These are phyloP conservation scores for Cornus controversa DNA, from an alignment of 148 eudicot genomes.

Conservation along the genomic window DNA sequence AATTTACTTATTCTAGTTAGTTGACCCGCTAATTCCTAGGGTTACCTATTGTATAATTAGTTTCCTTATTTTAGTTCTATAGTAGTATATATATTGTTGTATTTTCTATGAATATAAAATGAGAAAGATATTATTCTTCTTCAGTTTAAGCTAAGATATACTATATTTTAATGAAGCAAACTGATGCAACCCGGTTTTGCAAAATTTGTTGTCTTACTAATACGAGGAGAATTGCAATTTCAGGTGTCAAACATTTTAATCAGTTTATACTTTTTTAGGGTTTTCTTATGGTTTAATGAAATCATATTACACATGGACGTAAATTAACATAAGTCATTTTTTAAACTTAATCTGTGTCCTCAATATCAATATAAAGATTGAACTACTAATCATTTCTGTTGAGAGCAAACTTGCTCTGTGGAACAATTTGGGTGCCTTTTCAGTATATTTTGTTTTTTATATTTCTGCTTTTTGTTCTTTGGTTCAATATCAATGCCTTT, in stretches of 20 bases:
- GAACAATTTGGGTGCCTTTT: neutral
- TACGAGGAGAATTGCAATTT: neutral
- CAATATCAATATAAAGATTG: neutral
- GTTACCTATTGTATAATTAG: no score
- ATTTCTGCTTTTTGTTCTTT: neutral
- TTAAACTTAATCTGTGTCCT: neutral
- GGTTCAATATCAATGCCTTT: conserved; percentile 10
- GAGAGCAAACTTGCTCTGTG: neutral
- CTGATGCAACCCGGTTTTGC: neutral
- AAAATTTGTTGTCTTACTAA: neutral
- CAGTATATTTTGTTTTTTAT: neutral
- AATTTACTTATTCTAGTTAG: no score
- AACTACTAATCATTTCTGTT: neutral
- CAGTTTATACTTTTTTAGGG: neutral
- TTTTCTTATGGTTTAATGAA: neutral
- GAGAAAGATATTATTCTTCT: no score
- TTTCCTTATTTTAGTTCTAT: no score
- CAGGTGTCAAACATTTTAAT: neutral
- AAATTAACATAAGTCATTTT: neutral
- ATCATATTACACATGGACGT: neutral
- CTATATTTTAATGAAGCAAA: neutral
- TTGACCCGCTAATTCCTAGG: no score
- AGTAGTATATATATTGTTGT: no score
- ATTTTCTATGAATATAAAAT: no score
- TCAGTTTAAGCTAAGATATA: no score